Base-by-base conservation (phyloP, 2,329 filamentous ascomycete genomes). In the Aspergillus unguis region DNA sequence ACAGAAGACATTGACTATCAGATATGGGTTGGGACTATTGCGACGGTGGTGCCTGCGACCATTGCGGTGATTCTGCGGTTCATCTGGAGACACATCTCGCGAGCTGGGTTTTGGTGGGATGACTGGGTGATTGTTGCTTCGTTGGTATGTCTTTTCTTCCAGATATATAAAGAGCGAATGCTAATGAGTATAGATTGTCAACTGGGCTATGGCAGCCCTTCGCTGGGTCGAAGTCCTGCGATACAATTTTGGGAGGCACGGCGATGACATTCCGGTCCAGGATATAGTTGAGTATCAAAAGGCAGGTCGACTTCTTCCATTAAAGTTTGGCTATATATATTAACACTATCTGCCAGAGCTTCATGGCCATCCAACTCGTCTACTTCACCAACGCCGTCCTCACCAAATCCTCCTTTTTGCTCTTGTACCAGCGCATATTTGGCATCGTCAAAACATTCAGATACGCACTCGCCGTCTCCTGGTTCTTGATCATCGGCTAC, bases 361-460 rank as follows among this genome's bases (percentile, higher is more conserved):
- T 65, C 43, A 29, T 65, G 9, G 63, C 57, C 6, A 48, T 59
- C 9, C 60, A 65, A 52, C 53, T 65, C 10, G 26, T 61, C 9
- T 66, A 65, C 45, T 62, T 62, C 37, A 46, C 49, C 46, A 65
- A 65, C 37, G 57, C 63, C n/a, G 55, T 59, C 25, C 41, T 61
- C 27, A 66, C 62, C 10, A 66, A 65, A 42, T 36, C 56, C 5
- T 65, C 64, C 0, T 44, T 66, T 6, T 52, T 66, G 3, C 55
- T 66, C n/a, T 57, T 67, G 9, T 67, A 65, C 50, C 51, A 65
- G 10, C 59, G 65, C n/a, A 65, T 67, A 27, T 66, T 67, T 32
- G 61, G 63, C 25, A 51, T 67, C 3, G 58, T 66, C 9, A 44
- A 26, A 5, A 11, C 28, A 31, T 67, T 66, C 46, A 59, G 64